These are phyloP conservation scores for Avena insularis DNA, from an alignment of 176 grass and related monocot species.

Conservation along the genomic window DNA sequence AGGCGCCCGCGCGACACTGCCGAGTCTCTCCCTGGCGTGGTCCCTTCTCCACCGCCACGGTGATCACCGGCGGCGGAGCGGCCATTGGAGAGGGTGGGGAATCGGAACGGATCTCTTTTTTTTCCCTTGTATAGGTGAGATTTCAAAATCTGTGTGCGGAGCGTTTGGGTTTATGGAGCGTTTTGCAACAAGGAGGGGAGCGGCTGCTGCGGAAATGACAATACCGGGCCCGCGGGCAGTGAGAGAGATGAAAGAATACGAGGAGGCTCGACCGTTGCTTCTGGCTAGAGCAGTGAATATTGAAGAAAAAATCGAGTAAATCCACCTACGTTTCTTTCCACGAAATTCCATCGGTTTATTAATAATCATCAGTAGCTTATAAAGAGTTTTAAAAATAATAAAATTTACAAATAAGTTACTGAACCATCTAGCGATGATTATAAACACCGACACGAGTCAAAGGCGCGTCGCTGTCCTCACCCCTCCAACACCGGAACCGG, in stretches of 20 bases:
- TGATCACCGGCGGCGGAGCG: conserved; percentile 53
- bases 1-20: conserved; percentile 46
- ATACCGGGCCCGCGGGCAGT: neutral
- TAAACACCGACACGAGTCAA: too few relatives aligned
- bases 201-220: neutral
- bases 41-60: conserved; percentile 70
- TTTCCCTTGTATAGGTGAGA: neutral
- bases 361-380: too few relatives aligned
- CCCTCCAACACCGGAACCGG: too few relatives aligned
- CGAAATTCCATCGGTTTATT: too few relatives aligned
- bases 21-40: conserved; percentile 53
- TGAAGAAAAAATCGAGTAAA: neutral
- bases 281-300: neutral
- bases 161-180: neutral
- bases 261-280: conserved; percentile 16
- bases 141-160: conserved; percentile 9
- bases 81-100: conserved; percentile 43
- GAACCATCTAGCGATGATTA: too few relatives aligned
- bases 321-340: too few relatives aligned
- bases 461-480: too few relatives aligned
- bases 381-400: too few relatives aligned
- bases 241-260: neutral
- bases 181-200: neutral
- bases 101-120: neutral
- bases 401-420: too few relatives aligned